Evolutionary conservation across 164 flowering plant species (phyloP).

Genomic region (Tinospora cordifolia): DNA sequence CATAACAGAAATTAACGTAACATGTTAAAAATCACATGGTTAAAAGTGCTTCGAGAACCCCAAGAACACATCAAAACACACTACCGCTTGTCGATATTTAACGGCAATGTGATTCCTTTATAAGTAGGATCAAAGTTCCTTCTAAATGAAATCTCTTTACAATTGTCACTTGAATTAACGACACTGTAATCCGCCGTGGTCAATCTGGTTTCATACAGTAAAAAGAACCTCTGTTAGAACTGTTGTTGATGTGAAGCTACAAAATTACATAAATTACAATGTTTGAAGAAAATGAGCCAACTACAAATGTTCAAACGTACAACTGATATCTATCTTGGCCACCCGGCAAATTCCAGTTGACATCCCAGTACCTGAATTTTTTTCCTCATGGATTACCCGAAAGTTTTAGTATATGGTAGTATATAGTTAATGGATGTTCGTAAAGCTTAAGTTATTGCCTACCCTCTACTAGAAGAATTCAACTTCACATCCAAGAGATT

Average conservation of each 20-base stretch:
- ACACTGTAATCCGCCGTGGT: constrained; percentile 31
- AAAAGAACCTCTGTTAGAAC: neutral
- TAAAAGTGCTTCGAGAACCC: neutral
- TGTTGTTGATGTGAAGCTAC: neutral
- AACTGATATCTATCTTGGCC: constrained; percentile 34
- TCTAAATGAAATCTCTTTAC: constrained; percentile 42
- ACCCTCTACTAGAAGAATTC: constrained; percentile 38
- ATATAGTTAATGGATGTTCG: neutral
- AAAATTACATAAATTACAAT: neutral
- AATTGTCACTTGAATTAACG: constrained; percentile 20
- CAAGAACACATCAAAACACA: neutral
- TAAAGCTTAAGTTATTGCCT: neutral
- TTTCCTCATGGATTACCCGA: too few relatives aligned
- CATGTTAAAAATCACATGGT: neutral
- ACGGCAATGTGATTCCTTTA: constrained; percentile 27
- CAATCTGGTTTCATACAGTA: constrained; percentile 23
- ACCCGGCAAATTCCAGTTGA: constrained; percentile 46
- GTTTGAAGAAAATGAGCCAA: neutral
- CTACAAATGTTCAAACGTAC: constrained; percentile 20
- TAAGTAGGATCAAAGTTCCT: constrained; percentile 28
- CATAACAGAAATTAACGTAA: neutral
- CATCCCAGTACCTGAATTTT: constrained; percentile 47
- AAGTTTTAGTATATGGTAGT: too few relatives aligned
- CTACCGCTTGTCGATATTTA: constrained; percentile 45
- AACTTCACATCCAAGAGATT: constrained; percentile 34